Evolutionary conservation across 495 filamentous ascomycete species (phyloP).

Genomic region (Penicillium odoratum): DNA sequence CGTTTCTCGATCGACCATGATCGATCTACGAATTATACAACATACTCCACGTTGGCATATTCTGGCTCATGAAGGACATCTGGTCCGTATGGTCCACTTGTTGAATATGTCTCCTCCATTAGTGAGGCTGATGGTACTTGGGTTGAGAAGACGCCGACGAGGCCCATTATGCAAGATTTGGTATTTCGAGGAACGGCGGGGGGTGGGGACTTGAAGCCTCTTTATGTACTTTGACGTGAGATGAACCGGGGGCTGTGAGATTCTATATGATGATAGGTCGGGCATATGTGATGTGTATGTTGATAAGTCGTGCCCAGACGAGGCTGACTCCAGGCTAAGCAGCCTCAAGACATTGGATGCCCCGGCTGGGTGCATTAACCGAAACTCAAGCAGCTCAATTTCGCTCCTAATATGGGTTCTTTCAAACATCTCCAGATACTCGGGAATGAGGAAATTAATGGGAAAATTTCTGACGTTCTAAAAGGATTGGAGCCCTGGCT

Average conservation of each 20-base stretch:
- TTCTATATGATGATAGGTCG: not conserved
- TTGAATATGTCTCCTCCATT: constrained; percentile 9
- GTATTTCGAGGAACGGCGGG: not conserved
- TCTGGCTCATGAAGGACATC: not conserved
- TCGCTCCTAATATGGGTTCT: not conserved
- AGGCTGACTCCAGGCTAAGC: not conserved
- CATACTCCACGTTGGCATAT: constrained; percentile 5
- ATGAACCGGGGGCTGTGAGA: not conserved
- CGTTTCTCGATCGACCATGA: not conserved
- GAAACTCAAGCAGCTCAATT: not conserved
- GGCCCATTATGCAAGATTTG: not conserved
- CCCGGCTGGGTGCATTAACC: not conserved
- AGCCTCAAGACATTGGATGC: not conserved
- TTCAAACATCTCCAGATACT: constrained; percentile 1
- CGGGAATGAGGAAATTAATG: not conserved
- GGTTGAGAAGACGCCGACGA: not conserved
- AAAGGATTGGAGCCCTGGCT: constrained; percentile 1
- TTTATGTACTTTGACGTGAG: not conserved
- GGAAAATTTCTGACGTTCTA: not conserved
- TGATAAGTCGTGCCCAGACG: not conserved
- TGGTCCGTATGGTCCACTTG: constrained; percentile 1
- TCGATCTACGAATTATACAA: not conserved
- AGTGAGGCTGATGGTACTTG: not conserved
- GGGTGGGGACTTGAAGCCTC: not conserved
- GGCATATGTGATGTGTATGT: not conserved